Conservation (phyloP, 169 alveolate species). For the Plasmodium cynomolgi region DNA sequence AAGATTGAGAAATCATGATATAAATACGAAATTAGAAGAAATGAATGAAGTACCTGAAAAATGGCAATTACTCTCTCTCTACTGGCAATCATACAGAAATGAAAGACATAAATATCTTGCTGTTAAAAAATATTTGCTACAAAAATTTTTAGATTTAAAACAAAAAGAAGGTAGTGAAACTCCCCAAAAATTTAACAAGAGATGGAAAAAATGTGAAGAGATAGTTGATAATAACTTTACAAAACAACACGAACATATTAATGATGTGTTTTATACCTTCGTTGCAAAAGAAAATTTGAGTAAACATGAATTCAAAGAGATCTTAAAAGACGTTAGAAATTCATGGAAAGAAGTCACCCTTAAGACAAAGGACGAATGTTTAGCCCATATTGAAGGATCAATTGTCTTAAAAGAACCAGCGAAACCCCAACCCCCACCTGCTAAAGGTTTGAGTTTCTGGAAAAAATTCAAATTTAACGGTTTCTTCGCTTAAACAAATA, state of each 20-base stretch:
- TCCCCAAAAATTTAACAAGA: neutral
- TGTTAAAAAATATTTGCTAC: neutral
- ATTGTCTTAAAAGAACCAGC: no score
- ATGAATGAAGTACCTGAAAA: neutral
- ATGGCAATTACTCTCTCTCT: neutral
- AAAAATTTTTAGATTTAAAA: neutral
- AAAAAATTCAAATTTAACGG: neutral
- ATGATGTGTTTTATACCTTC: neutral
- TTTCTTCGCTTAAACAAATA: neutral
- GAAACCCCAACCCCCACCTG: neutral
- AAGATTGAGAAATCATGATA: neutral
- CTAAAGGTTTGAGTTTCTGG: neutral
- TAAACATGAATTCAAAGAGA: neutral
- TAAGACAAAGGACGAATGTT: neutral
- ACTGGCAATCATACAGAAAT: neutral
- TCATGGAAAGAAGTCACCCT: neutral
- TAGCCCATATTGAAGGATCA: neutral
- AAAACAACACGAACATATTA: neutral
- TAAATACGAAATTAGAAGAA: neutral
- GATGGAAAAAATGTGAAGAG: neutral
- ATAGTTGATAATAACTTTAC: neutral
- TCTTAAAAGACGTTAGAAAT: neutral
- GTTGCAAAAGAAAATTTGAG: neutral
- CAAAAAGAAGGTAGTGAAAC: neutral
- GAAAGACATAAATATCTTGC: neutral